Evolutionary conservation across 352 stramenopile species (phyloP).

Genomic region (Thraustotheca clavata): DNA sequence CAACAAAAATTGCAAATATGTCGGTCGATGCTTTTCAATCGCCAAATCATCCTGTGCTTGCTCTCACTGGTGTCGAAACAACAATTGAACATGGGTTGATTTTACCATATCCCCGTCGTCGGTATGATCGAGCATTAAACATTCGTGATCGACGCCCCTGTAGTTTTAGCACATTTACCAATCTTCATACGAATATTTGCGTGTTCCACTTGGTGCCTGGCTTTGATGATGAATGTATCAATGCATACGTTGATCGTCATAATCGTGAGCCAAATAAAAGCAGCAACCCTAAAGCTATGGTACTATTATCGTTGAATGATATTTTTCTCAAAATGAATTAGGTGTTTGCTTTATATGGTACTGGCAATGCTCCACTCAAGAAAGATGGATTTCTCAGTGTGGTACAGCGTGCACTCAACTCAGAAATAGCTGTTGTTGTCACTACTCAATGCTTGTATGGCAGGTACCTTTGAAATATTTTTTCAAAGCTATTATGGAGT

Average conservation of each 20-base stretch:
- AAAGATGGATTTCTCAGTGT: conserved; percentile 85
- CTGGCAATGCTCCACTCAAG: conserved; percentile 88
- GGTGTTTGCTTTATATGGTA: conserved; percentile 94
- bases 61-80: conserved; percentile 90
- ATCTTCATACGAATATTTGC: conserved; percentile 89
- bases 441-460: conserved; percentile 93
- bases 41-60: conserved; percentile 92
- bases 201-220: conserved; percentile 87
- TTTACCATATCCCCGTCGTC: conserved; percentile 77
- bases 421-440: conserved; percentile 86
- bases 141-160: not conserved
- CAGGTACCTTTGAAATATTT: conserved; percentile 18
- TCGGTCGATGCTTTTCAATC: conserved; percentile 94
- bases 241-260: conserved; percentile 50
- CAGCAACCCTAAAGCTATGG: conserved; percentile 37
- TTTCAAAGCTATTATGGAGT: not conserved
- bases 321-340: conserved; percentile 36
- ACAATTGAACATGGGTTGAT: conserved; percentile 86
- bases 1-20: conserved; percentile 94
- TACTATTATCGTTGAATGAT: conserved; percentile 40
- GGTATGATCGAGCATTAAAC: conserved; percentile 12
- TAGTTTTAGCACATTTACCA: conserved; percentile 80
- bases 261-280: conserved; percentile 22
- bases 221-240: conserved; percentile 81
- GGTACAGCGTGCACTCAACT: conserved; percentile 66